A percentile compares a stretch with the other conserved stretches of the same genome.
Evolutionary conservation across 83 land plant species (phyloP).

Genomic region (Diphasiastrum complanatum): DNA sequence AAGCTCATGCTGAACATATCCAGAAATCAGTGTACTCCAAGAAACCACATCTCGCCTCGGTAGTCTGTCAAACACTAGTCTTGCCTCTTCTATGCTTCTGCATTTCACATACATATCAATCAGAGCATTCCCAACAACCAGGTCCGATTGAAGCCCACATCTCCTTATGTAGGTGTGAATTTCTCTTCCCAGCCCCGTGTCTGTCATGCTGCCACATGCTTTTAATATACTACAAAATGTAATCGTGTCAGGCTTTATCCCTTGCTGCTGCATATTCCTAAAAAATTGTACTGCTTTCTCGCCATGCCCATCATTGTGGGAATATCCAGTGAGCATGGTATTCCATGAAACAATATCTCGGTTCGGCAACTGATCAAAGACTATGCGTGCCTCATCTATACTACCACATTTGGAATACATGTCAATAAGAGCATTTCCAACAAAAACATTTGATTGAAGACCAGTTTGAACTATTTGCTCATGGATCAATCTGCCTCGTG

Average conservation of each 20-base stretch:
- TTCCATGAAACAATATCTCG: neutral
- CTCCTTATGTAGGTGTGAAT: constrained; percentile 2
- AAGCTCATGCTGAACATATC: neutral
- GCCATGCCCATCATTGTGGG: neutral
- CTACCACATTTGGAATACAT: no score
- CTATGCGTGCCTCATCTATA: neutral
- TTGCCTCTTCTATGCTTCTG: no score
- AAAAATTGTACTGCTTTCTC: neutral
- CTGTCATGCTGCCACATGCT: neutral
- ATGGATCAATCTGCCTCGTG: neutral
- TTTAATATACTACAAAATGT: neutral
- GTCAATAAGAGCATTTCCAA: no score
- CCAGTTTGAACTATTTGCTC: neutral
- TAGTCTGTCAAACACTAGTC: neutral
- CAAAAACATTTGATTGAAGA: neutral
- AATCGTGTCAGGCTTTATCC: constrained; percentile 1
- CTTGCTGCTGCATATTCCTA: neutral
- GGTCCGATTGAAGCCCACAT: no score
- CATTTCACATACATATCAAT: no score
- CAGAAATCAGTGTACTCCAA: neutral
- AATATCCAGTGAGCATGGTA: constrained; percentile 1
- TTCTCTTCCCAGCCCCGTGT: neutral
- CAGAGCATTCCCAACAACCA: no score
- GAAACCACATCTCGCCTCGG: neutral
- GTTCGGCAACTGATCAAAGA: neutral